A percentile compares a stretch with the other conserved stretches of the same genome.
Evolutionary conservation across 176 grass and related monocot genomes (phyloP).

Genomic region (Zea luxurians): DNA sequence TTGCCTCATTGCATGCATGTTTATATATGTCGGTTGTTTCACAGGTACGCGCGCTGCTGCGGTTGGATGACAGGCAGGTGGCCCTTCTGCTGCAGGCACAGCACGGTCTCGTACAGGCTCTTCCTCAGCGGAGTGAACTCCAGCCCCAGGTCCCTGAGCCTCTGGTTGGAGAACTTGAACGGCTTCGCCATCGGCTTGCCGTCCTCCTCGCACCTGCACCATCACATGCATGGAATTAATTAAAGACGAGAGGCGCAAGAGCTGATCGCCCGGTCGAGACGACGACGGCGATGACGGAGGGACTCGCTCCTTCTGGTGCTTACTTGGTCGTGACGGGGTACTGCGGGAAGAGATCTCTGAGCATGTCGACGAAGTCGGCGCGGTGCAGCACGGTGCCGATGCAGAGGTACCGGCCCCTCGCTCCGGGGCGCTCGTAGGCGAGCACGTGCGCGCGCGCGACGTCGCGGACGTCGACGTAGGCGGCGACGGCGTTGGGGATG

Average conservation of each 20-base stretch:
- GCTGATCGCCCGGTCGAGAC: too few relatives aligned
- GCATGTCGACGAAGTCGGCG: constrained; percentile 1
- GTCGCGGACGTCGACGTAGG: constrained; percentile 56
- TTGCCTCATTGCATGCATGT: too few relatives aligned
- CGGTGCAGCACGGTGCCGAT: constrained; percentile 50
- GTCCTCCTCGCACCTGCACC: constrained; percentile 36
- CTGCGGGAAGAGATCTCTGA: constrained; percentile 36
- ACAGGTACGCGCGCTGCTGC: not conserved
- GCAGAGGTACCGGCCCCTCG: constrained; percentile 49
- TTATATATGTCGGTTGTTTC: too few relatives aligned
- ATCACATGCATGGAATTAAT: not conserved
- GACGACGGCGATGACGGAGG: too few relatives aligned
- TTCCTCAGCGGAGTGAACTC: constrained; percentile 41
- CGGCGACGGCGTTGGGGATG: constrained; percentile 53
- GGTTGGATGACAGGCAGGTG: constrained; percentile 11
- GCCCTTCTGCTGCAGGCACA: constrained; percentile 33
- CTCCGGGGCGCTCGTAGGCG: constrained; percentile 32
- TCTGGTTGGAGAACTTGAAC: constrained; percentile 47
- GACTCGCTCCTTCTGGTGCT: not conserved
- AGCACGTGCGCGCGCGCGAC: constrained; percentile 43
- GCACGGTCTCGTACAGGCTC: constrained; percentile 31
- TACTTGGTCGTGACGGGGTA: constrained; percentile 41
- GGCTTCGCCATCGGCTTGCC: constrained; percentile 28
- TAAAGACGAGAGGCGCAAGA: not conserved
- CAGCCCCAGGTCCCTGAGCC: constrained; percentile 39